Conservation (phyloP, 2,329 filamentous ascomycete species). For the Mycosphaerella sp. region DNA sequence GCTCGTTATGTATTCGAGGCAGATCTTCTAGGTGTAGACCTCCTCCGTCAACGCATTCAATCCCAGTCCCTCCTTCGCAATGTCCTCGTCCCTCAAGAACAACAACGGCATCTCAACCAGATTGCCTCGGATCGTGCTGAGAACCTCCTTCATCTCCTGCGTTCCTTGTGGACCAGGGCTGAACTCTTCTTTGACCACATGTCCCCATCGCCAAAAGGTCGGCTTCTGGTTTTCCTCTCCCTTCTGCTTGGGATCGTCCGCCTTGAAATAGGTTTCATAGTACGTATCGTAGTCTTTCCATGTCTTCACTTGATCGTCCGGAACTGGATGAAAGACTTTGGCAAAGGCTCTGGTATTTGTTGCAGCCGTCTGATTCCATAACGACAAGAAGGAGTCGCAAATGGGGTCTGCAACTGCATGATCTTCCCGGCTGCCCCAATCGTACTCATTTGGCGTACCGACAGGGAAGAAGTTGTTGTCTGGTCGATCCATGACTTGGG, state of each 20-base stretch:
- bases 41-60: conserved; percentile 46
- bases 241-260: conserved; percentile 39
- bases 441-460: conserved; percentile 50
- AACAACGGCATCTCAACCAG: conserved; percentile 80
- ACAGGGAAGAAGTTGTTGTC: conserved; percentile 54
- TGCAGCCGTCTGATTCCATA: conserved; percentile 68
- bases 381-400: conserved; percentile 57
- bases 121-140: conserved; percentile 59
- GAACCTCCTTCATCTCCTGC: conserved; percentile 57
- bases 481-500: conserved; percentile 61
- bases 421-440: conserved; percentile 44
- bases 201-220: conserved; percentile 70
- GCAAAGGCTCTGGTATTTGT: conserved; percentile 76
- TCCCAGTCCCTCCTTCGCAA: conserved; percentile 73
- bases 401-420: conserved; percentile 67
- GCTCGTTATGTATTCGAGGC: not conserved
- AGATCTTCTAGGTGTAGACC: conserved; percentile 39
- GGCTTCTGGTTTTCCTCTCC: conserved; percentile 39
- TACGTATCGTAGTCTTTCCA: conserved; percentile 71
- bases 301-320: conserved; percentile 59
- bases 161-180: conserved; percentile 39
- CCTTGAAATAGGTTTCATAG: conserved; percentile 59
- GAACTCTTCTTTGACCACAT: conserved; percentile 61
- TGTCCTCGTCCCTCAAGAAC: conserved; percentile 78
- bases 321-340: conserved; percentile 74